Evolutionary conservation across 2,329 filamentous ascomycete species (phyloP).

Genomic region (Diaporthe eres): DNA sequence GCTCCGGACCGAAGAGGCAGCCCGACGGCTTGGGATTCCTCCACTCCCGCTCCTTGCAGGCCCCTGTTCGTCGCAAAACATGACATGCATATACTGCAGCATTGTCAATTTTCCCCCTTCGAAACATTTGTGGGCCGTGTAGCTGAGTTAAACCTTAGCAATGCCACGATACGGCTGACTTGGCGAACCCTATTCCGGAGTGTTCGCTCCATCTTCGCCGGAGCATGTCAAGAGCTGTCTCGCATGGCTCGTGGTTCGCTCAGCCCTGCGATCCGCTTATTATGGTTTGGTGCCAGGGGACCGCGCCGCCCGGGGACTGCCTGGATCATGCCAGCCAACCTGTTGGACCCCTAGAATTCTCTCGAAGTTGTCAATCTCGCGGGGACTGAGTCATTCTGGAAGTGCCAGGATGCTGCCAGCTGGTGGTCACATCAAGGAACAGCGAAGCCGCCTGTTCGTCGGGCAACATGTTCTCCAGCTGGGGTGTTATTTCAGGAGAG

Average conservation of each 20-base stretch:
- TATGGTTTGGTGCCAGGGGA: conserved; percentile 21
- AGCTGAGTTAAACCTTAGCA: neutral
- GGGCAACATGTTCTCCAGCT: neutral
- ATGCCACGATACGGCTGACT: conserved; percentile 4
- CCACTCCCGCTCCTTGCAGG: neutral
- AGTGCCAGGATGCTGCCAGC: conserved; percentile 9
- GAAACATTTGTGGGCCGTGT: conserved; percentile 2
- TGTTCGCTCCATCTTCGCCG: neutral
- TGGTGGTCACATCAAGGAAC: neutral
- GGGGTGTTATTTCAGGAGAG: conserved; percentile 24
- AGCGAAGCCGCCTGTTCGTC: conserved; percentile 15
- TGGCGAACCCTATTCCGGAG: conserved; percentile 16
- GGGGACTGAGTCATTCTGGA: conserved; percentile 1
- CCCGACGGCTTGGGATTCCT: neutral
- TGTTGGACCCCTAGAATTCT: conserved; percentile 13
- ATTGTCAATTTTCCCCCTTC: neutral
- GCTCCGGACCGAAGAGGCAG: conserved; percentile 1
- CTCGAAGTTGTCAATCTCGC: neutral
- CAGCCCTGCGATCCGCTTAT: conserved; percentile 32
- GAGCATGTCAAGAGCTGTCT: conserved; percentile 9
- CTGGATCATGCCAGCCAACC: conserved; percentile 16
- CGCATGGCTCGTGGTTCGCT: conserved; percentile 23
- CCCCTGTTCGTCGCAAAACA: conserved; percentile 30
- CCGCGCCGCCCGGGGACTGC: neutral
- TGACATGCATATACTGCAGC: conserved; percentile 8